Conservation (phyloP, 2,329 filamentous ascomycete species). For the Fusarium hostae region DNA sequence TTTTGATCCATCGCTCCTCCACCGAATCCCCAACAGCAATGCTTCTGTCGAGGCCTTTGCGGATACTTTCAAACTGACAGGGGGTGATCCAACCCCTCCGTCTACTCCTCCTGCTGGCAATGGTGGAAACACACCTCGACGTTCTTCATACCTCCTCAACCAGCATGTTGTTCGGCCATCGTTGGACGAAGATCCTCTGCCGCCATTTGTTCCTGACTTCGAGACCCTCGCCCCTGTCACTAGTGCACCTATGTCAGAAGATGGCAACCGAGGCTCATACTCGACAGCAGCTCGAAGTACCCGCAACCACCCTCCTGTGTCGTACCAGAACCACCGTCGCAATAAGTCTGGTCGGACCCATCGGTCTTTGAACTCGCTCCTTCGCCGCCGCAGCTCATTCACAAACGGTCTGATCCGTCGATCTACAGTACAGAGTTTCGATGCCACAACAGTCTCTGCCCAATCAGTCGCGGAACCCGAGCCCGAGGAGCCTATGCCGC, state of each 20-base stretch:
- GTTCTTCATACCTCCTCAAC: constrained; percentile 66
- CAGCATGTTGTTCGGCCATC: constrained; percentile 56
- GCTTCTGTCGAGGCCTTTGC: constrained; percentile 64
- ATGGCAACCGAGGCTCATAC: constrained; percentile 48
- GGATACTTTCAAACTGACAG: constrained; percentile 61
- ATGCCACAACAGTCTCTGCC: constrained; percentile 64
- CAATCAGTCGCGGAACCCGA: constrained; percentile 61
- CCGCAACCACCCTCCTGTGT: constrained; percentile 45
- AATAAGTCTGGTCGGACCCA: constrained; percentile 62
- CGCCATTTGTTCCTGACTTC: constrained; percentile 61
- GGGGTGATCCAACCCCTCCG: constrained; percentile 68
- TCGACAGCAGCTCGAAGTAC: constrained; percentile 41
- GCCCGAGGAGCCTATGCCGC: constrained; percentile 53
- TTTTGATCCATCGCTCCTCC: constrained; percentile 61
- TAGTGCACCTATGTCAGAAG: constrained; percentile 47
- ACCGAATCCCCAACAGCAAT: constrained; percentile 56
- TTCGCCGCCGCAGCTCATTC: constrained; percentile 68
- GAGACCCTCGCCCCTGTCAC: constrained; percentile 51
- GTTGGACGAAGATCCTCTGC: constrained; percentile 54
- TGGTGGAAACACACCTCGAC: constrained; percentile 58
- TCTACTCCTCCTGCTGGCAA: constrained; percentile 65
- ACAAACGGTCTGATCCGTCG: constrained; percentile 64
- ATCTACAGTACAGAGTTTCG: constrained; percentile 68
- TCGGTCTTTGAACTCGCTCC: constrained; percentile 61
- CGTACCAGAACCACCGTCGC: constrained; percentile 54